Percentiles rank a stretch among this genome's conserved stretches.
Conservation (phyloP, 2,329 filamentous ascomycete species). For the Fusarium sterilihyphosum region DNA sequence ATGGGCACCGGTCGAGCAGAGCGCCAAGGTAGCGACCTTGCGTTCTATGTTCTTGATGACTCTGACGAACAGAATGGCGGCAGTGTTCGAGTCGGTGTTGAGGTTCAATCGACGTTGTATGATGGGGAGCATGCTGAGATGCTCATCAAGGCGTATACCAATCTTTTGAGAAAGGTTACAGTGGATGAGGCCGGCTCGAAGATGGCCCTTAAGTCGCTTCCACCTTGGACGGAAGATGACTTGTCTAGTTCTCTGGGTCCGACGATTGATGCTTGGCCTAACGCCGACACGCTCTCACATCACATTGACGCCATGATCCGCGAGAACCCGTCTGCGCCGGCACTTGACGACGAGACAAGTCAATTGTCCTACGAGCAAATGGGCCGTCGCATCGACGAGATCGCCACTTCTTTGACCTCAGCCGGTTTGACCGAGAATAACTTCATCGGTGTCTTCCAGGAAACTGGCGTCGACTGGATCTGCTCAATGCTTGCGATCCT, state of each 20-base stretch:
- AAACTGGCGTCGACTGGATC: background rate
- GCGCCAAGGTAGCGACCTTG: background rate
- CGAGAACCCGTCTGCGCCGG: background rate
- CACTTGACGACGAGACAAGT: background rate
- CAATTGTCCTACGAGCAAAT: background rate
- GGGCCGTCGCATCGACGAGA: background rate
- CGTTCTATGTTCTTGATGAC: background rate
- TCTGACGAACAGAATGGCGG: background rate
- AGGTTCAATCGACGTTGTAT: background rate
- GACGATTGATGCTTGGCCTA: background rate
- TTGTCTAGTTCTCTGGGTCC: background rate
- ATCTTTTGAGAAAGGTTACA: background rate
- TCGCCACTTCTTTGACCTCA: background rate
- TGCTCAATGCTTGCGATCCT: slow-evolving; percentile 10
- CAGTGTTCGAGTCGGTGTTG: background rate
- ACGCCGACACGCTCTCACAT: background rate
- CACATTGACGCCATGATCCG: background rate
- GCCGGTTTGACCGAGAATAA: background rate
- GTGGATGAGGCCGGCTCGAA: background rate
- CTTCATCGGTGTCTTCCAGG: slow-evolving; percentile 6
- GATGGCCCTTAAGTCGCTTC: background rate
- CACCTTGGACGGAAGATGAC: background rate
- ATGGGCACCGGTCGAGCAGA: background rate
- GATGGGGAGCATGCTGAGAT: background rate
- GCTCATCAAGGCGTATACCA: background rate